These are phyloP conservation scores for Didymella arachidicola DNA, from an alignment of 2,329 filamentous ascomycete species.

Conservation along the genomic window DNA sequence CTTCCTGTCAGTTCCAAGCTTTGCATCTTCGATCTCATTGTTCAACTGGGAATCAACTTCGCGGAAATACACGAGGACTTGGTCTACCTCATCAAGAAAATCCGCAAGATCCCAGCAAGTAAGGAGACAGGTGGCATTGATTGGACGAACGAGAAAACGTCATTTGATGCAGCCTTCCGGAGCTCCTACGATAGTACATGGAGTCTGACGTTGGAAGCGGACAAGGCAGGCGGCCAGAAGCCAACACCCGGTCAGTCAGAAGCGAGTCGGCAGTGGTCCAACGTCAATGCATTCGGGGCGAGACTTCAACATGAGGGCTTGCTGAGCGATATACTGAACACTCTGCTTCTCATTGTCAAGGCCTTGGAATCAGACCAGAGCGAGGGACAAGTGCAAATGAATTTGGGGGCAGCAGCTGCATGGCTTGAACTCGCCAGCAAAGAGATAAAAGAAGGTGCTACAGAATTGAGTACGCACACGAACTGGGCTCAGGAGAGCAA, in stretches of 20 bases:
- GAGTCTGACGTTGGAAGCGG: neutral
- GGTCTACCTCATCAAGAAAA: neutral
- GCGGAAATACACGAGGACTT: neutral
- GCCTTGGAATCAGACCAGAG: neutral
- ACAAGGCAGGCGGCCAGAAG: neutral
- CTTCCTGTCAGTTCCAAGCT: neutral
- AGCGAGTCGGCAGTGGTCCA: neutral
- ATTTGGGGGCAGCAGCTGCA: neutral
- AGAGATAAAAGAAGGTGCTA: constrained; percentile 1
- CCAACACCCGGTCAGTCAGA: neutral
- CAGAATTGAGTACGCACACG: neutral
- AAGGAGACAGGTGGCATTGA: neutral
- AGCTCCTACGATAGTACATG: neutral
- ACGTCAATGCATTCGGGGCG: neutral
- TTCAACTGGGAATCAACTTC: neutral
- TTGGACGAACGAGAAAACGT: neutral
- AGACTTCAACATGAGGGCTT: neutral
- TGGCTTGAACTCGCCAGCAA: constrained; percentile 3
- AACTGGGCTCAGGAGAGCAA: neutral
- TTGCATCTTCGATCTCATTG: neutral
- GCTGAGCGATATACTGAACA: neutral
- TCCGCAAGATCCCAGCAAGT: neutral
- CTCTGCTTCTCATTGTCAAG: neutral
- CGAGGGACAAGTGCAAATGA: neutral
- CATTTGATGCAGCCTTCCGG: neutral